Conservation (phyloP, 495 filamentous ascomycete species). For the Aspergillus mulundensis region DNA sequence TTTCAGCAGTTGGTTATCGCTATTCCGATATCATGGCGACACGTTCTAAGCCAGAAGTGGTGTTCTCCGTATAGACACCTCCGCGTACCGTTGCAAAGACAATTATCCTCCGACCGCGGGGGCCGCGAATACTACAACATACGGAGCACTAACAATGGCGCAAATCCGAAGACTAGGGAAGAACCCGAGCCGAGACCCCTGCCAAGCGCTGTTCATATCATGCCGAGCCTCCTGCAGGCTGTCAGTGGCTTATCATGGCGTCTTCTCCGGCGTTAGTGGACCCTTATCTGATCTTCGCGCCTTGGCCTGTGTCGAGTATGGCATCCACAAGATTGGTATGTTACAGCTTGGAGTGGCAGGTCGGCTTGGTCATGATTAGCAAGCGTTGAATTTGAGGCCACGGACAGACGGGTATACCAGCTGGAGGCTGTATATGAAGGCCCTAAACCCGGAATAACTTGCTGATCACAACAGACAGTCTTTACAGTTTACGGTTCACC, state of each 20-base stretch:
- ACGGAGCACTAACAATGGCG: no score
- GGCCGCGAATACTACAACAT: neutral
- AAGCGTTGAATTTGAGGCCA: neutral
- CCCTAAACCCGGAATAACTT: neutral
- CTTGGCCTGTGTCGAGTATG: neutral
- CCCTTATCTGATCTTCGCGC: neutral
- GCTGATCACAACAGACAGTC: neutral
- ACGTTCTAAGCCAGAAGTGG: no score
- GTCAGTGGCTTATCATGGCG: neutral
- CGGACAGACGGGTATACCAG: neutral
- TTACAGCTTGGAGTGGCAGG: neutral
- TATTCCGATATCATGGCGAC: no score
- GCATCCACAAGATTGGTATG: neutral
- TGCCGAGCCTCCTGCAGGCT: neutral
- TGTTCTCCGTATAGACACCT: no score
- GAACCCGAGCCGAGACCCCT: neutral
- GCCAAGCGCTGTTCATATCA: neutral
- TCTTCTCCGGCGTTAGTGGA: neutral
- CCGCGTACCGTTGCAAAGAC: no score
- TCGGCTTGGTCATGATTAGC: neutral
- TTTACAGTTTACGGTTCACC: conserved; percentile 5
- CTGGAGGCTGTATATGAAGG: neutral
- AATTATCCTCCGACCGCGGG: neutral
- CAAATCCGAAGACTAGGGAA: neutral
- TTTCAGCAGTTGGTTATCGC: no score